These are phyloP conservation scores for Leptoxyphium fumago DNA, from an alignment of 2,329 filamentous ascomycete species.

Conservation along the genomic window DNA sequence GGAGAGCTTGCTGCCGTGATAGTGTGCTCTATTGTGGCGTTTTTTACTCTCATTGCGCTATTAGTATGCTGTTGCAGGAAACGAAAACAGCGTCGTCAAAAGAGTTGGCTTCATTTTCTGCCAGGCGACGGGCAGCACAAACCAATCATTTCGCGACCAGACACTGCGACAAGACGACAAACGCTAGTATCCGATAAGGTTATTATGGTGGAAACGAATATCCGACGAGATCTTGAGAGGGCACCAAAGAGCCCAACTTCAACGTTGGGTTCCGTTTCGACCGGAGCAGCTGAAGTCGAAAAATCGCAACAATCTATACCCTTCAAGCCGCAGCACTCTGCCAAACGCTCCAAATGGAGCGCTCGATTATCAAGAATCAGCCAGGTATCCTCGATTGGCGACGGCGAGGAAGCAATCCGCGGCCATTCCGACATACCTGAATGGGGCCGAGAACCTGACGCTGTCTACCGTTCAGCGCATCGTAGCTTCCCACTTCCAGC, in stretches of 20 bases:
- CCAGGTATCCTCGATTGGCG: conserved; percentile 22
- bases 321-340: conserved; percentile 14
- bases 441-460: conserved; percentile 22
- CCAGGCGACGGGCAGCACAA: background rate
- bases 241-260: conserved; percentile 13
- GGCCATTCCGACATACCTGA: conserved; percentile 25
- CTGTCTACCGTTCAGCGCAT: conserved; percentile 23
- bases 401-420: conserved; percentile 24
- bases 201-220: conserved; percentile 10
- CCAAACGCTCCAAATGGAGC: conserved; percentile 13
- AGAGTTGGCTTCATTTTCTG: background rate
- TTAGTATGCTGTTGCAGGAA: conserved; percentile 14
- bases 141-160: background rate
- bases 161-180: conserved; percentile 6
- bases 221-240: conserved; percentile 25
- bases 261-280: background rate
- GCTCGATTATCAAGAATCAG: conserved; percentile 22
- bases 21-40: conserved; percentile 16
- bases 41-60: conserved; percentile 9
- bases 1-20: conserved; percentile 22
- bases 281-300: conserved; percentile 9
- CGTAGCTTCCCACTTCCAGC: conserved; percentile 30
- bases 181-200: conserved; percentile 2
- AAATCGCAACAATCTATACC: conserved; percentile 26
- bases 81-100: conserved; percentile 1